Percentiles rank a stretch among this genome's conserved stretches.
phyloP scores from a whole-genome alignment of 169 alveolate genomes.

The Cystoisospora suis region DNA sequence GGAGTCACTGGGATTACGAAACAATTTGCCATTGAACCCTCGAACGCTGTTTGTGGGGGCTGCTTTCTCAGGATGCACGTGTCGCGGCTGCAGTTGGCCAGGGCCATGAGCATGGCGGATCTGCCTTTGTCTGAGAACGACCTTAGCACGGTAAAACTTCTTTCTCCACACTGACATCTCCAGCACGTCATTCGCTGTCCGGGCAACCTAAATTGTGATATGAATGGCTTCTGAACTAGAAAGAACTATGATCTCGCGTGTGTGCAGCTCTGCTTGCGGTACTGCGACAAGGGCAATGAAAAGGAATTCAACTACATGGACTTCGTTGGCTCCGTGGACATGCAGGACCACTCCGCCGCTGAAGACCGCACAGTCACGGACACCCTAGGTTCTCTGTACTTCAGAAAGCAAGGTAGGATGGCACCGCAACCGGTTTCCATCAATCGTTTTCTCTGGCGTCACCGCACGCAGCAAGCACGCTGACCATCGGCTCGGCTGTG shows the following conservation, averaged over 20 bases:
- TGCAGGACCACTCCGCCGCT: not conserved
- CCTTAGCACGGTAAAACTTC: constrained; percentile 62
- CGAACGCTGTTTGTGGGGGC: too few relatives aligned
- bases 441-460: too few relatives aligned
- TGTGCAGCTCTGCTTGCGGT: constrained; percentile 72
- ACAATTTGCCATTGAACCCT: too few relatives aligned
- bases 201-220: too few relatives aligned
- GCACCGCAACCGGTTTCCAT: too few relatives aligned
- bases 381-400: not conserved
- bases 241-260: not conserved
- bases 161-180: too few relatives aligned
- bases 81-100: constrained; percentile 78
- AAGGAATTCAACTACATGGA: constrained; percentile 84
- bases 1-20: too few relatives aligned
- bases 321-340: constrained; percentile 81
- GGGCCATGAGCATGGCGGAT: constrained; percentile 77
- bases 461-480: too few relatives aligned
- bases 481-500: too few relatives aligned
- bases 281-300: constrained; percentile 81
- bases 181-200: too few relatives aligned
- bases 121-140: constrained; percentile 73
- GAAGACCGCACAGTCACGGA: constrained; percentile 2
- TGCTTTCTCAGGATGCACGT: constrained; percentile 72
- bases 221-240: not conserved
- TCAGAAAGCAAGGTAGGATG: not conserved